Evolutionary conservation across 345 rosid genomes (phyloP).

Genomic region (Erodium maritimum): DNA sequence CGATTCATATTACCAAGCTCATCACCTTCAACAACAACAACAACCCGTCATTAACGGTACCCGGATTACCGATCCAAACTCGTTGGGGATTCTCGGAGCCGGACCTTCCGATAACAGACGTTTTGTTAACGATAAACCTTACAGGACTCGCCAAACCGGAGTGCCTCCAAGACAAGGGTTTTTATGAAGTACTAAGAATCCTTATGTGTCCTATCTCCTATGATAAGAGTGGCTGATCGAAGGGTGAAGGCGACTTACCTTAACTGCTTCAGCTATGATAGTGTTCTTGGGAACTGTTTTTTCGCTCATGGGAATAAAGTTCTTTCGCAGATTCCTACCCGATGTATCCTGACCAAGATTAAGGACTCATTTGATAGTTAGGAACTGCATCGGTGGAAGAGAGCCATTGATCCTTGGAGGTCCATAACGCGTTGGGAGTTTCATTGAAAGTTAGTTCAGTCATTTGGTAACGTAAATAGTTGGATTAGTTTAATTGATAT

Average conservation of each 20-base stretch:
- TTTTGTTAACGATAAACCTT: slow-evolving; percentile 38
- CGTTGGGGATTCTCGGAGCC: slow-evolving; percentile 92
- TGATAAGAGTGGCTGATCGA: not conserved
- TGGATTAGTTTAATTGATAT: not conserved
- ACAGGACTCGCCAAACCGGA: slow-evolving; percentile 50
- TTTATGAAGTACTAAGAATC: not conserved
- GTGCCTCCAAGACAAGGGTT: slow-evolving; percentile 44
- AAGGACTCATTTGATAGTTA: not conserved
- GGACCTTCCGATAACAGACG: slow-evolving; percentile 59
- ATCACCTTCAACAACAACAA: slow-evolving; percentile 38
- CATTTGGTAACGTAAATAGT: not conserved
- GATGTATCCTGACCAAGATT: not conserved
- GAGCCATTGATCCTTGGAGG: not conserved
- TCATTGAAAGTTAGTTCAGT: not conserved
- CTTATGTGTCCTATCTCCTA: slow-evolving; percentile 12
- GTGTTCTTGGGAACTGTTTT: not conserved
- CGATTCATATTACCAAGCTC: slow-evolving; percentile 25
- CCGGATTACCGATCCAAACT: slow-evolving; percentile 48
- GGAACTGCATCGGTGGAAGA: not conserved
- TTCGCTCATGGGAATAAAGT: not conserved
- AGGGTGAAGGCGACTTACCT: not conserved
- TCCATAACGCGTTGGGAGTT: not conserved
- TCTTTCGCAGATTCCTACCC: not conserved
- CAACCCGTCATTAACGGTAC: slow-evolving; percentile 25
- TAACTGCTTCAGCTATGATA: not conserved